These are phyloP conservation scores for Moniliophthora roreri DNA, from an alignment of 1,284 basidiomycete genomes.

Conservation along the genomic window DNA sequence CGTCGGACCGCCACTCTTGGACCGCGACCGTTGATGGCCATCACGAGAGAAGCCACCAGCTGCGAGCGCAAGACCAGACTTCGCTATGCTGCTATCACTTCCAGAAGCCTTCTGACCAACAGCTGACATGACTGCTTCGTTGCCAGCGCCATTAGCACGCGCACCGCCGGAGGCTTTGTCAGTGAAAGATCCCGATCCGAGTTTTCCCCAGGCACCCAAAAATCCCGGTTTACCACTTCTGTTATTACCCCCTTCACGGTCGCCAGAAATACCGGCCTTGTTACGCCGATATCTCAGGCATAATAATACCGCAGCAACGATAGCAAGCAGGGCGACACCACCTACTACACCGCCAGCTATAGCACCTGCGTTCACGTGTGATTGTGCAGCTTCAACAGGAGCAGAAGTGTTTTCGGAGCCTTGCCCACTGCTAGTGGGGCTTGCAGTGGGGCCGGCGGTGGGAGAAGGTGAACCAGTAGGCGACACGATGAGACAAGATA, in stretches of 20 bases:
- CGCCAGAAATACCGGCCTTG: not conserved
- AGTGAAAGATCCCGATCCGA: constrained; percentile 4
- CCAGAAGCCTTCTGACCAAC: no score
- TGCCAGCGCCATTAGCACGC: not conserved
- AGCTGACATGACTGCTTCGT: not conserved
- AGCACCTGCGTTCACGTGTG: not conserved
- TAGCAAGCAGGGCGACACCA: not conserved
- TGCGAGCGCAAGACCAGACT: no score
- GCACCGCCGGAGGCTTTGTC: not conserved
- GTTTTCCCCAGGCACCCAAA: constrained; percentile 4
- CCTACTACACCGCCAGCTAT: not conserved
- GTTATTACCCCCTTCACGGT: not conserved
- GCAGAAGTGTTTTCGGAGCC: not conserved
- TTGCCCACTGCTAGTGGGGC: not conserved
- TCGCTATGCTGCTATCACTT: no score
- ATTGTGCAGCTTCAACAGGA: not conserved
- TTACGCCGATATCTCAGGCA: not conserved
- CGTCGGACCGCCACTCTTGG: no score
- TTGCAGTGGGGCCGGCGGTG: not conserved
- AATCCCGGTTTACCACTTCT: not conserved
- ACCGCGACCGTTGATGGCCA: no score
- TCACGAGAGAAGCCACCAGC: no score
- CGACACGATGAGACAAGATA: not conserved
- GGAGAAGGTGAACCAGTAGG: not conserved
- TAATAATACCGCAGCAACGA: not conserved